Percentiles rank a stretch among this genome's conserved stretches.
phyloP scores from a whole-genome alignment of 2,329 filamentous ascomycete genomes.

The Botrytis hyacinthi region DNA sequence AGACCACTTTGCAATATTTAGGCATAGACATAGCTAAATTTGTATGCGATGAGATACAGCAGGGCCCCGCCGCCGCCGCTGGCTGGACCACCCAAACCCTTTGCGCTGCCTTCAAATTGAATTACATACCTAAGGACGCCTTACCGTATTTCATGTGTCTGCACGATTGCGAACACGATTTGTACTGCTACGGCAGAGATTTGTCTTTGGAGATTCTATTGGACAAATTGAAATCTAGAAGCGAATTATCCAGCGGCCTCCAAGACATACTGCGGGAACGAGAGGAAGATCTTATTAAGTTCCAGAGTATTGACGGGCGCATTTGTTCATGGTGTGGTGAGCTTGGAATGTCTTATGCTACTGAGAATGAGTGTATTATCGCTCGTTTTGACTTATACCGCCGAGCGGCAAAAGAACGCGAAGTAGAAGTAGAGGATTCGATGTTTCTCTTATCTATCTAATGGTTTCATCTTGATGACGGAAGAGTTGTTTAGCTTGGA shows the following conservation, averaged over 20 bases:
- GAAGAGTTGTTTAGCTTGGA: fast-evolving
- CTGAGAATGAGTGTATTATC: fast-evolving
- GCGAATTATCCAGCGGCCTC: not conserved
- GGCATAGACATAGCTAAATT: not conserved
- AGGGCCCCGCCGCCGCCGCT: too few relatives aligned
- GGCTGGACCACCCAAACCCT: not conserved
- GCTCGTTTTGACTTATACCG: too few relatives aligned
- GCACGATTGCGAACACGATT: too few relatives aligned
- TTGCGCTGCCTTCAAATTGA: not conserved
- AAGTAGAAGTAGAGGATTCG: not conserved
- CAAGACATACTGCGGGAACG: not conserved
- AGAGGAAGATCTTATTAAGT: not conserved
- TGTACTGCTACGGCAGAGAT: not conserved
- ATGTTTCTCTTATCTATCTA: not conserved
- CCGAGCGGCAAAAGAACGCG: too few relatives aligned
- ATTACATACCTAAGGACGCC: not conserved
- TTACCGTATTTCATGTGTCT: not conserved
- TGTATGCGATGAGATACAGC: not conserved
- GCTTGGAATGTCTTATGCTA: not conserved
- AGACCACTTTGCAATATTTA: not conserved
- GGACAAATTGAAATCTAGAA: not conserved
- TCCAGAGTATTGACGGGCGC: not conserved
- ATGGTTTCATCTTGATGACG: fast-evolving
- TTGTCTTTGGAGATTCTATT: not conserved
- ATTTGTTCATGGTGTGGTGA: not conserved